Conservation (phyloP, 140 eudicot genomes). For the Flaveria floridana region DNA sequence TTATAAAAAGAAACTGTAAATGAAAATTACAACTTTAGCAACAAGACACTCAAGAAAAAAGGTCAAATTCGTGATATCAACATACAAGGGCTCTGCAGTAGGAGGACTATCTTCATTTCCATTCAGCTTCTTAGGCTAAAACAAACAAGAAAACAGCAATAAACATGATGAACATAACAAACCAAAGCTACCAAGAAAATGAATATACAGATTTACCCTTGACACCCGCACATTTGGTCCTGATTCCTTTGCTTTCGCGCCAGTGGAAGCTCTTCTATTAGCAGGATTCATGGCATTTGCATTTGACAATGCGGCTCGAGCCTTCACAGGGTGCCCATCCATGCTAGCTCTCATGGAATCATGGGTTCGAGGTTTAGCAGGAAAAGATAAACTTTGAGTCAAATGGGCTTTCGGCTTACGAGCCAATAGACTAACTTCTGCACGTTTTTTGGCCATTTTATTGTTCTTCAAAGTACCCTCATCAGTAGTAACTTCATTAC, state of each 20-base stretch:
- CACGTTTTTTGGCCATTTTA: constrained; percentile 39
- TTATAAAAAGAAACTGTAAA: background rate
- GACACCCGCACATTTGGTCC: constrained; percentile 41
- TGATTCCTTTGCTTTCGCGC: constrained; percentile 45
- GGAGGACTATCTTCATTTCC: constrained; percentile 40
- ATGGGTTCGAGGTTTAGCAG: constrained; percentile 45
- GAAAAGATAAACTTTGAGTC: constrained; percentile 70
- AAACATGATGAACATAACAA: constrained; percentile 15
- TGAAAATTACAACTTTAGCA: constrained; percentile 14
- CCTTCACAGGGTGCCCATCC: constrained; percentile 52
- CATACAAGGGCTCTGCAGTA: constrained; percentile 55
- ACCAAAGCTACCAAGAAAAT: constrained; percentile 8
- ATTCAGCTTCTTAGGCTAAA: constrained; percentile 53
- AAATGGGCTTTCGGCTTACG: constrained; percentile 48
- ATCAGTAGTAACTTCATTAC: constrained; percentile 24
- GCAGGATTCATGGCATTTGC: constrained; percentile 32
- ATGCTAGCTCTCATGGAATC: constrained; percentile 55
- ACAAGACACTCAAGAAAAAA: constrained; percentile 18
- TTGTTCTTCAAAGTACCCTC: constrained; percentile 43
- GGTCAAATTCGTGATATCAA: constrained; percentile 19
- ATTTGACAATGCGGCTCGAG: constrained; percentile 44
- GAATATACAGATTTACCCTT: constrained; percentile 37
- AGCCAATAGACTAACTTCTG: constrained; percentile 36
- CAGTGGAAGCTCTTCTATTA: constrained; percentile 46
- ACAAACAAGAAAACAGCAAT: constrained; percentile 29